Conservation (phyloP, 2,329 filamentous ascomycete genomes). For the Tolypocladium sp. region DNA sequence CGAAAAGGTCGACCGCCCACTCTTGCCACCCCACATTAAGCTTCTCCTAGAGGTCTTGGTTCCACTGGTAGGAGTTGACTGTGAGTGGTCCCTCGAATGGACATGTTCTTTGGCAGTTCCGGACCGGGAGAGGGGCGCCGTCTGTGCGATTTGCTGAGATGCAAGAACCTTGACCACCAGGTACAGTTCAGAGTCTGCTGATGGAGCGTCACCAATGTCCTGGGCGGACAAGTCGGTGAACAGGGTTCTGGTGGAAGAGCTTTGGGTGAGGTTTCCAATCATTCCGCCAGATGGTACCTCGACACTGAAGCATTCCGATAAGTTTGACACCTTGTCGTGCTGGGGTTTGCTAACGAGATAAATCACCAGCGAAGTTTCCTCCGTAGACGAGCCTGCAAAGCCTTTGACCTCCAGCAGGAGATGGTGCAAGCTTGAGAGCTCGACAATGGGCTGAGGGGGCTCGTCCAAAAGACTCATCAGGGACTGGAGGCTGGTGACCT, state of each 20-base stretch:
- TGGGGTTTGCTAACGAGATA: slow-evolving; percentile 67
- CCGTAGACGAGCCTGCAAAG: slow-evolving; percentile 67
- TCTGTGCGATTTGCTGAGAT: slow-evolving; percentile 36
- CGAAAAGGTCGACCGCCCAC: slow-evolving; percentile 44
- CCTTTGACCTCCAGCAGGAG: slow-evolving; percentile 76
- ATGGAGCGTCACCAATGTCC: slow-evolving; percentile 55
- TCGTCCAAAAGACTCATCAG: slow-evolving; percentile 90
- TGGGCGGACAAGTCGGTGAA: slow-evolving; percentile 78
- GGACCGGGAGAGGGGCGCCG: slow-evolving; percentile 42
- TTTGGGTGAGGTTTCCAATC: slow-evolving; percentile 54
- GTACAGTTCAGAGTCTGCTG: slow-evolving; percentile 65
- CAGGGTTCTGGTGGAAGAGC: slow-evolving; percentile 68
- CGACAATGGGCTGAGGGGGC: slow-evolving; percentile 58
- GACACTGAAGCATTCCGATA: slow-evolving; percentile 79
- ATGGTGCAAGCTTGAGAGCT: slow-evolving; percentile 68
- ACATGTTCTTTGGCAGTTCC: slow-evolving; percentile 33
- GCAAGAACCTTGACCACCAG: slow-evolving; percentile 74
- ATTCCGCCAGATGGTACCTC: slow-evolving; percentile 68
- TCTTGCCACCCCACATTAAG: slow-evolving; percentile 61
- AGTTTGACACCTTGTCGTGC: slow-evolving; percentile 50
- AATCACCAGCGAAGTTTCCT: slow-evolving; percentile 66
- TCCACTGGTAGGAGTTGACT: slow-evolving; percentile 39
- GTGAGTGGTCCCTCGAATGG: slow-evolving; percentile 33
- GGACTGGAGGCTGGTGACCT: slow-evolving; percentile 84
- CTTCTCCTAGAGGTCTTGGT: slow-evolving; percentile 50